A percentile compares a stretch with the other conserved stretches of the same genome.
phyloP scores from a whole-genome alignment of 768 basidiomycete species.

The Tricholoma hemisulphureum region DNA sequence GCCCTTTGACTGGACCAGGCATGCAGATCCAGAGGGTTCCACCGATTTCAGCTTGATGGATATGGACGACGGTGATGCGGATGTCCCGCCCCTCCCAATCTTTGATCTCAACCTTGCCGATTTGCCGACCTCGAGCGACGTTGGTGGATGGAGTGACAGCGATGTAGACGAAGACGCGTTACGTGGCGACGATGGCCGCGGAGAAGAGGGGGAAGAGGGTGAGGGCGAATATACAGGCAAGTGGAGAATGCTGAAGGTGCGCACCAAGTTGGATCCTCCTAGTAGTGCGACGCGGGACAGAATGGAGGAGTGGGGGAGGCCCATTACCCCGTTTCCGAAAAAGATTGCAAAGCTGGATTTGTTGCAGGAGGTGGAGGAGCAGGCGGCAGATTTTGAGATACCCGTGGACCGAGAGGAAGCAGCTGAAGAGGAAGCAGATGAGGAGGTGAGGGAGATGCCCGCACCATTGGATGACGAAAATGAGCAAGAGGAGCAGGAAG shows the following conservation, averaged over 20 bases:
- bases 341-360: conserved; percentile 19
- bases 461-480: conserved; percentile 23
- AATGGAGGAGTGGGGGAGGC: conserved; percentile 64
- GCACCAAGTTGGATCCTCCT: conserved; percentile 65
- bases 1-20: conserved; percentile 23
- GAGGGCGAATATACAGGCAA: conserved; percentile 69
- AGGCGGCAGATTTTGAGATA: conserved; percentile 20
- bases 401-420: conserved; percentile 27
- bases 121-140: conserved; percentile 21
- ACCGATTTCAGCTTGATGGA: conserved; percentile 27
- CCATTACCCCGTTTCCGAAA: conserved; percentile 64
- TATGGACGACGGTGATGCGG: conserved; percentile 26
- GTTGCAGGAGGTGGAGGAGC: conserved; percentile 19
- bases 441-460: conserved; percentile 27
- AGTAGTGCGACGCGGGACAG: conserved; percentile 50
- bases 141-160: conserved; percentile 35
- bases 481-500: conserved; percentile 23
- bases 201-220: conserved; percentile 23
- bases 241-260: conserved; percentile 54
- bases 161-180: conserved; percentile 29
- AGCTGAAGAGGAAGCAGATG: conserved; percentile 20
- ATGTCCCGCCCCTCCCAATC: conserved; percentile 25
- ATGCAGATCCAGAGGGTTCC: conserved; percentile 12
- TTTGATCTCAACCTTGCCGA: conserved; percentile 25
- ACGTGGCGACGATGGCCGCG: neutral